Conservation (phyloP, 495 filamentous ascomycete genomes). For the Penicillium soppii region DNA sequence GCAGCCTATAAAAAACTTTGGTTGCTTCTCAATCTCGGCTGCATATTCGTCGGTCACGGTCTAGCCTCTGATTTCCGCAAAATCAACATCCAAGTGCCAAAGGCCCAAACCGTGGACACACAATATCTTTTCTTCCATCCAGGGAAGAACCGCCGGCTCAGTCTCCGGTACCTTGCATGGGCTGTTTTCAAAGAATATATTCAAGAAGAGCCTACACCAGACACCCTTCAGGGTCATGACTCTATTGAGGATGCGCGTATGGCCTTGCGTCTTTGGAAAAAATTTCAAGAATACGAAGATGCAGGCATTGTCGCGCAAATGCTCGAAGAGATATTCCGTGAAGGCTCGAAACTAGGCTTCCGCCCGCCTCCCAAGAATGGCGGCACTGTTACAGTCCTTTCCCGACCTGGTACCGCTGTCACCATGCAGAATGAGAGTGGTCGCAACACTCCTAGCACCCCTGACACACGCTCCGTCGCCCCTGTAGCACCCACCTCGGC, state of each 20-base stretch:
- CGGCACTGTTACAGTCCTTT: conserved; percentile 32
- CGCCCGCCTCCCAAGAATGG: conserved; percentile 60
- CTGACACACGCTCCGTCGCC: conserved; percentile 21
- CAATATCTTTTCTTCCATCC: conserved; percentile 77
- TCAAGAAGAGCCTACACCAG: conserved; percentile 65
- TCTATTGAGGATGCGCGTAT: conserved; percentile 90
- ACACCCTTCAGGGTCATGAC: conserved; percentile 64
- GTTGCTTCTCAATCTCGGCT: conserved; percentile 92
- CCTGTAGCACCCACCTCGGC: conserved; percentile 1
- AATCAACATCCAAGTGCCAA: conserved; percentile 95
- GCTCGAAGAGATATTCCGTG: conserved; percentile 77
- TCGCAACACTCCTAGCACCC: conserved; percentile 44
- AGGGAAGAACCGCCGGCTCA: conserved; percentile 69
- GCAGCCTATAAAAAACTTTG: conserved; percentile 96
- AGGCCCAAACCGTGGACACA: conserved; percentile 88
- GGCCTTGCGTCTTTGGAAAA: conserved; percentile 83
- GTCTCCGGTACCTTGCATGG: conserved; percentile 85
- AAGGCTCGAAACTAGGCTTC: conserved; percentile 69
- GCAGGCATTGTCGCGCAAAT: conserved; percentile 73
- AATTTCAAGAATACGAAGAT: conserved; percentile 84
- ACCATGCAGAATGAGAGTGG: conserved; percentile 45
- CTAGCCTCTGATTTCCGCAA: conserved; percentile 92
- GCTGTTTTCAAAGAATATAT: conserved; percentile 86
- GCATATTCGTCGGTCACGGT: conserved; percentile 90
- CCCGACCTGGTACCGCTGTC: conserved; percentile 45